Evolutionary conservation across 345 rosid species (phyloP).

Genomic region (Eucalyptus paniculata): DNA sequence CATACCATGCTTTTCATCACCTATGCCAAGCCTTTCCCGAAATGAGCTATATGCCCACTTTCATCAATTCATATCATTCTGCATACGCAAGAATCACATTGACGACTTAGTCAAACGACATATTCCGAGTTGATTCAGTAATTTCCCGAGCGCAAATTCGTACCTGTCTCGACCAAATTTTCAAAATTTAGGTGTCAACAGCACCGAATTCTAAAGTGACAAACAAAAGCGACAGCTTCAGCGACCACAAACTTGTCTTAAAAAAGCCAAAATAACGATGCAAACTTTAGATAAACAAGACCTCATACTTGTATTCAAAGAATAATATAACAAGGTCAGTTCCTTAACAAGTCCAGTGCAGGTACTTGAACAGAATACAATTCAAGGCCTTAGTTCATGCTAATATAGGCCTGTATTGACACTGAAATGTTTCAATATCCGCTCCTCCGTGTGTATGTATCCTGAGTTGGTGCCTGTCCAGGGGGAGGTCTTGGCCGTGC

Average conservation of each 20-base stretch:
- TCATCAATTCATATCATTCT: not conserved
- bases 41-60: not conserved
- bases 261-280: not conserved
- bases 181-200: too few species aligned
- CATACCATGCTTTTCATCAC: not conserved
- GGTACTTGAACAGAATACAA: not conserved
- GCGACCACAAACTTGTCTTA: not conserved
- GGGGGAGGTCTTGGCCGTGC: slow-evolving; percentile 5
- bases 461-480: not conserved
- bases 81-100: not conserved
- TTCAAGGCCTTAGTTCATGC: not conserved
- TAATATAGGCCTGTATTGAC: not conserved
- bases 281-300: not conserved
- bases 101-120: not conserved
- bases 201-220: not conserved
- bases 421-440: not conserved
- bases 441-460: not conserved
- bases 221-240: not conserved
- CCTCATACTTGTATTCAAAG: not conserved
- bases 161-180: too few species aligned
- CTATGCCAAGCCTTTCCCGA: not conserved
- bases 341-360: not conserved
- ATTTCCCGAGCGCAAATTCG: not conserved
- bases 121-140: not conserved
- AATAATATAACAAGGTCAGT: not conserved